These are phyloP conservation scores for Pichia sp. DNA, from an alignment of 1,139 yeast species.

Conservation along the genomic window DNA sequence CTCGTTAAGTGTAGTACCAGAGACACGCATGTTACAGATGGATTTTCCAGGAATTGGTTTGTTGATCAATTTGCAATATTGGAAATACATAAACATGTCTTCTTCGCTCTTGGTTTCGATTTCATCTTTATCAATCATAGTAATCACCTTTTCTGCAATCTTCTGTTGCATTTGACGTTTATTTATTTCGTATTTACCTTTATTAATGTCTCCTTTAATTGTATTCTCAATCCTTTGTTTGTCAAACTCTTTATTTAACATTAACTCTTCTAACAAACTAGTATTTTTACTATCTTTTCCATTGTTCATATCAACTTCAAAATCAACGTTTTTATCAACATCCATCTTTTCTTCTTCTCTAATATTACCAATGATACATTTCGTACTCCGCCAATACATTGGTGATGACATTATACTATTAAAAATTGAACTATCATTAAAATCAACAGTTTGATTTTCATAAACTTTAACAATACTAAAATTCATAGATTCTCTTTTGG, in stretches of 20 bases:
- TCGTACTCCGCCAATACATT: constrained; percentile 9
- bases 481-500: constrained; percentile 16
- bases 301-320: no score
- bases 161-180: constrained; percentile 10
- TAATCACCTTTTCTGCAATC: constrained; percentile 18
- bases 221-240: constrained; percentile 10
- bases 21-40: constrained; percentile 15
- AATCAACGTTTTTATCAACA: no score
- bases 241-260: constrained; percentile 16
- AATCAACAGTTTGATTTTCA: background rate
- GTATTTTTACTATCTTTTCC: no score
- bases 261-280: constrained; percentile 6
- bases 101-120: constrained; percentile 9
- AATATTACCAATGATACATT: no score
- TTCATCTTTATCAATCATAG: constrained; percentile 10
- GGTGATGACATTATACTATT: constrained; percentile 15
- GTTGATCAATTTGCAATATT: constrained; percentile 17
- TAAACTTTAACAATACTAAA: constrained; percentile 10
- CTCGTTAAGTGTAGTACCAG: constrained; percentile 2
- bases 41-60: constrained; percentile 1
- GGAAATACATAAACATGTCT: constrained; percentile 21
- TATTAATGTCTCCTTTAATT: constrained; percentile 3
- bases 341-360: background rate
- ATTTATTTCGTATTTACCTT: constrained; percentile 1
- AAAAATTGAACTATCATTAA: constrained; percentile 4